Evolutionary conservation across 768 basidiomycete genomes (phyloP), one percentile per base, ranked within the genome.

Genomic region (Cystobasidium tubakii): DNA sequence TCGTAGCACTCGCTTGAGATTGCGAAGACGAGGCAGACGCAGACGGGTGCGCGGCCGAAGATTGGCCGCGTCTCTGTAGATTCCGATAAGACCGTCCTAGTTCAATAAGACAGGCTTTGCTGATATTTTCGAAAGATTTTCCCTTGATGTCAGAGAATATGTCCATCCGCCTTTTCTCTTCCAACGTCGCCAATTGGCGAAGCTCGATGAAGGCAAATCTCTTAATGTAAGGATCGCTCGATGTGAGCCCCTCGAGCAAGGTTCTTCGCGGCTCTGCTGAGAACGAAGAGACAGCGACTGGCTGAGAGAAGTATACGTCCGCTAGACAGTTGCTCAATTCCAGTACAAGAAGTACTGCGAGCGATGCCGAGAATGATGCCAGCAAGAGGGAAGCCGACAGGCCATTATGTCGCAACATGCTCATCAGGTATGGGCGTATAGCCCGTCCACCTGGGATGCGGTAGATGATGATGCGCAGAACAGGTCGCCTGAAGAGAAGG

Each of bases 231-330:
- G 31, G 54, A 21, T 71, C 69, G 23, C 19, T 36, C 12, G 54
- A 71, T 13, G 15, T 46, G 9, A 71, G 69, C 7, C 69, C 69
- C 10, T 71, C 69, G 2, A 71, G 31, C 6, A 71, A 27, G 3
- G 69, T 71, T 23, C 69, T 46, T 31, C 39, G 7, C 23, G 69
- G 69, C 69, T 71, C 69, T 17, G 55, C 12, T 17, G 69, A 71
- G 54, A 57, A 71, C 4, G 34, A n/a, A 1, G 54, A 31, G 3
- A 71, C 55, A 12, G 69, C 21, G 27, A 71, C 50, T 3, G 50
- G 69, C 55, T 71, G 69, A 31, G 69, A 60, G 55, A 6, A 71
- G 33, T 71, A 71, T 9, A 71, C 39, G 33, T 71, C 69, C 31
- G 69, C 69, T 19, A 71, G 34, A 17, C 31, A 42, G 39, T 71